phyloP scores from a whole-genome alignment of 441 rosid genomes.

The Macaranga tanarius region DNA sequence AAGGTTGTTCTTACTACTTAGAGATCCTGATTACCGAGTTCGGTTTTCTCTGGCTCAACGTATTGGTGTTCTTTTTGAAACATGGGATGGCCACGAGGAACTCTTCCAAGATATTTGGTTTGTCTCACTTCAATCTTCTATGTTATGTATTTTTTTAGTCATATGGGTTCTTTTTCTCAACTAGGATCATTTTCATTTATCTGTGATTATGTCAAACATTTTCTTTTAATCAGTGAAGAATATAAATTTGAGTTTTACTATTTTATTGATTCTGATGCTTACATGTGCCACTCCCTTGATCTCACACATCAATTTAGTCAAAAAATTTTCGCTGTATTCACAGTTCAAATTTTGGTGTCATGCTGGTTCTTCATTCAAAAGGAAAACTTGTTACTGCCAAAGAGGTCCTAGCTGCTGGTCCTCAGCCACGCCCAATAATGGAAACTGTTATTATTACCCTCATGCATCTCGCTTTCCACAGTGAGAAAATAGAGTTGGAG shows the following conservation, averaged over 20 bases:
- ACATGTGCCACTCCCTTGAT: not conserved
- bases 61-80: conserved; percentile 89
- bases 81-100: conserved; percentile 98
- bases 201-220: not conserved
- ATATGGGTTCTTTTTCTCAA: not conserved
- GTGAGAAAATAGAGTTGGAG: conserved; percentile 88
- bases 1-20: conserved; percentile 64
- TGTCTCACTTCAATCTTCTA: conserved; percentile 32
- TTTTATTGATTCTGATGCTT: not conserved
- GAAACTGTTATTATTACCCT: conserved; percentile 85
- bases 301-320: not conserved
- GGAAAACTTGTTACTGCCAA: conserved; percentile 70
- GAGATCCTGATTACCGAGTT: conserved; percentile 92
- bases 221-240: not conserved
- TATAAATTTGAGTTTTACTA: not conserved
- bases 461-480: conserved; percentile 89
- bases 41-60: conserved; percentile 66
- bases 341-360: conserved; percentile 83
- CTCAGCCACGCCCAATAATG: conserved; percentile 65
- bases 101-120: conserved; percentile 93
- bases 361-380: conserved; percentile 62
- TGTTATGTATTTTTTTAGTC: not conserved
- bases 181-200: not conserved
- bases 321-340: not conserved
- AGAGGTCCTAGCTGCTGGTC: conserved; percentile 78